Evolutionary conservation across 495 filamentous ascomycete species (phyloP).

Genomic region (Aspergillus coremiiformis): DNA sequence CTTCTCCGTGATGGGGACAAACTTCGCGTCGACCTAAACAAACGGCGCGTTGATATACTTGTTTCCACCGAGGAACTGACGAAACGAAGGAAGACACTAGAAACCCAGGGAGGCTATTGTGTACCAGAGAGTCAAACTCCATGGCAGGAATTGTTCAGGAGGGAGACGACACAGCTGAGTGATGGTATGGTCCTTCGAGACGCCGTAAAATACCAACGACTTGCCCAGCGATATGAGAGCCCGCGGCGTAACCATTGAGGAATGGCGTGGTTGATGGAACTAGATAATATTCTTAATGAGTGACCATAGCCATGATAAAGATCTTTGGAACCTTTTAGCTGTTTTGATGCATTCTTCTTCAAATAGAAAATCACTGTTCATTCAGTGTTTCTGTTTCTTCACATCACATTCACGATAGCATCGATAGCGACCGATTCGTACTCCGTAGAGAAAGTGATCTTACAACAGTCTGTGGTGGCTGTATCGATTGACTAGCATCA

Average conservation of each 20-base stretch:
- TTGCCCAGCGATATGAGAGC: slow-evolving; percentile 39
- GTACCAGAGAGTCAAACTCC: slow-evolving; percentile 38
- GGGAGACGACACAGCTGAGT: slow-evolving; percentile 43
- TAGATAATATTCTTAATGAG: background rate
- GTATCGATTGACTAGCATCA: background rate
- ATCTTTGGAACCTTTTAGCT: background rate
- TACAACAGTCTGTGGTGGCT: background rate
- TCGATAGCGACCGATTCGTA: background rate
- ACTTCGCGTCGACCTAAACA: slow-evolving; percentile 49
- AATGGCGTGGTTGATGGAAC: background rate
- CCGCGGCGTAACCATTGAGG: slow-evolving; percentile 47
- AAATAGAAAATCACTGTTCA: background rate
- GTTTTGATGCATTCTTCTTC: background rate
- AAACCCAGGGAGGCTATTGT: slow-evolving; percentile 28
- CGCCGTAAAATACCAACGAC: slow-evolving; percentile 45
- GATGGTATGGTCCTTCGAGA: slow-evolving; percentile 47
- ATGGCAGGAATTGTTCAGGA: slow-evolving; percentile 47
- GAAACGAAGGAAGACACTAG: slow-evolving; percentile 48
- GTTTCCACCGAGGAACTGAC: slow-evolving; percentile 55
- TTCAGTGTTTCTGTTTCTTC: background rate
- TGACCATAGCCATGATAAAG: background rate
- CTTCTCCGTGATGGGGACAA: slow-evolving; percentile 48
- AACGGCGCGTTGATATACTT: slow-evolving; percentile 46
- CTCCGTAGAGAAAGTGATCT: background rate
- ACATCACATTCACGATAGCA: background rate